A percentile compares a stretch with the other conserved stretches of the same genome.
phyloP scores from a whole-genome alignment of 1,139 yeast genomes.

The Protomyces macrosporus region DNA sequence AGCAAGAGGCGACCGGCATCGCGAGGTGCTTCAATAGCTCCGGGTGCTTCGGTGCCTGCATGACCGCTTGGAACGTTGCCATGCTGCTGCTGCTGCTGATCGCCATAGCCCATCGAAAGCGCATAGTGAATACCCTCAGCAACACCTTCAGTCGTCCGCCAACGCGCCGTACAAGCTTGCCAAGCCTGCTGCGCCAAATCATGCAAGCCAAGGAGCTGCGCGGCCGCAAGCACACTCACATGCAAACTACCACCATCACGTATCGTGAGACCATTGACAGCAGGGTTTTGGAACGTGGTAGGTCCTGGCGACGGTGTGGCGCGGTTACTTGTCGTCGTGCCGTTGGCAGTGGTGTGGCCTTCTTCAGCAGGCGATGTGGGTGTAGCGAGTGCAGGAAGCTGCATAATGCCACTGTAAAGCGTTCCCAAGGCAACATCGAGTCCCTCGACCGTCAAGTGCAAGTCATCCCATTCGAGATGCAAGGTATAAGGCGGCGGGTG shows the following conservation, averaged over 20 bases:
- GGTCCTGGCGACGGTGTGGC: background rate
- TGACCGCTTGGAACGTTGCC: background rate
- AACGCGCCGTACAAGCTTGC: background rate
- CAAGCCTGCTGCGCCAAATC: conserved; percentile 15
- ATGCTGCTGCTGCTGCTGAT: background rate
- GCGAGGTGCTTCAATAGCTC: background rate
- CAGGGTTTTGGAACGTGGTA: background rate
- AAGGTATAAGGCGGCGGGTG: conserved; percentile 17
- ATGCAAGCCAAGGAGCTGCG: conserved; percentile 8
- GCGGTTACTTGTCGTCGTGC: too few species aligned
- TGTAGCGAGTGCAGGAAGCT: background rate
- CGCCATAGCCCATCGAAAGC: background rate
- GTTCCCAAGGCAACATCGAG: conserved; percentile 17
- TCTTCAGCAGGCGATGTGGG: background rate
- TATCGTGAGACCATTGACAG: too few species aligned
- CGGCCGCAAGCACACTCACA: conserved; percentile 17
- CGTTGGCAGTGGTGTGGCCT: background rate
- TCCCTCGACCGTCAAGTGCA: conserved; percentile 17
- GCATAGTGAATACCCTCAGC: conserved; percentile 16
- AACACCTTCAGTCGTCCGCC: conserved; percentile 10
- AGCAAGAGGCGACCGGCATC: background rate
- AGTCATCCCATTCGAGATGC: conserved; percentile 18
- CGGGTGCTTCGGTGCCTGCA: background rate
- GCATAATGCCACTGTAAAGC: conserved; percentile 10
- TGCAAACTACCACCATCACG: background rate